A percentile compares a stretch with the other conserved stretches of the same genome.
phyloP scores from a whole-genome alignment of 345 rosid genomes.

The Nephelium lappaceum region DNA sequence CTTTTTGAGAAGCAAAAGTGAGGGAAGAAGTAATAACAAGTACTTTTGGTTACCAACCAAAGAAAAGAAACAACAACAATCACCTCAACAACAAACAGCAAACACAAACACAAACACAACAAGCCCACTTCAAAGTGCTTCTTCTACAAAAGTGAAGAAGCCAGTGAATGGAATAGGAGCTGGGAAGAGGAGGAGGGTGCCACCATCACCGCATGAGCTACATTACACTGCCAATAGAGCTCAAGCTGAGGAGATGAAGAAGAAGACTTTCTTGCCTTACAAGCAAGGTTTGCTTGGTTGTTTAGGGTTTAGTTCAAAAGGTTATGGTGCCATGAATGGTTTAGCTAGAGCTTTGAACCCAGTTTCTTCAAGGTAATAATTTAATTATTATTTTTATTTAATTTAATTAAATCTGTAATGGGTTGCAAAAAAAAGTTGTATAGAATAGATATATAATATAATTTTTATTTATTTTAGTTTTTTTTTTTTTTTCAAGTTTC shows the following conservation, averaged over 20 bases:
- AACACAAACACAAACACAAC: background rate
- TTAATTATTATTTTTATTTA: too few species aligned
- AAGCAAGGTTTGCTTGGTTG: conserved; percentile 96
- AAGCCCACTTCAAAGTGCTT: background rate
- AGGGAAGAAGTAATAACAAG: conserved; percentile 83
- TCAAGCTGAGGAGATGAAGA: conserved; percentile 96
- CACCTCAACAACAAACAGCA: background rate
- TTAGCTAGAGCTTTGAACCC: conserved; percentile 89
- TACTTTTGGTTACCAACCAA: conserved; percentile 71
- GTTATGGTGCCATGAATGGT: conserved; percentile 91
- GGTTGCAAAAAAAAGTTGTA: conserved; percentile 22
- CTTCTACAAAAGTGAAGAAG: conserved; percentile 32
- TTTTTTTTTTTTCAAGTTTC: background rate
- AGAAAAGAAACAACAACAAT: conserved; percentile 55
- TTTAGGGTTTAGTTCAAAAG: conserved; percentile 93
- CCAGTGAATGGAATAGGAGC: conserved; percentile 52
- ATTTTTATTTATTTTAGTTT: background rate
- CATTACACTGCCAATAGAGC: conserved; percentile 92
- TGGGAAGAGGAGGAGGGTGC: conserved; percentile 68
- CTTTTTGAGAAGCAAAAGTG: conserved; percentile 86
- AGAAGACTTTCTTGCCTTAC: conserved; percentile 91
- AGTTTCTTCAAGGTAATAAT: conserved; percentile 73
- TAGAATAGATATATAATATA: conserved; percentile 24
- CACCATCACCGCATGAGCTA: conserved; percentile 84
- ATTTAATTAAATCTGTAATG: background rate